A percentile compares a stretch with the other conserved stretches of the same genome.
phyloP scores from a whole-genome alignment of 2,329 filamentous ascomycete genomes.

The Botrytis byssoidea region DNA sequence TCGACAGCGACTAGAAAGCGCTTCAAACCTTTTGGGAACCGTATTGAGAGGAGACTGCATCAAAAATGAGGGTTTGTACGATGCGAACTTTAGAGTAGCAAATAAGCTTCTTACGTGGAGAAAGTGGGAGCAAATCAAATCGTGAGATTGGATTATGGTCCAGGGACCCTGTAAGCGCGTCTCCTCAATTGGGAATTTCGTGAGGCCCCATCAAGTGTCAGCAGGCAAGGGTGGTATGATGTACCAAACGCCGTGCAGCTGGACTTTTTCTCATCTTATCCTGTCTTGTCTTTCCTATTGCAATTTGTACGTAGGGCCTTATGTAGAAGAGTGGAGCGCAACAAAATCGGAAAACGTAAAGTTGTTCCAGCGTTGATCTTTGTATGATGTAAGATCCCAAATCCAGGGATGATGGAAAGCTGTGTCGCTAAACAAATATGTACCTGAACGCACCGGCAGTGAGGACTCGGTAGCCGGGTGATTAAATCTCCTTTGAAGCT shows the following conservation, averaged over 20 bases:
- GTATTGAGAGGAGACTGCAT: neutral
- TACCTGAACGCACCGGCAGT: neutral
- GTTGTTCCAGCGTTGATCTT: neutral
- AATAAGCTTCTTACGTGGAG: neutral
- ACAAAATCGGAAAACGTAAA: neutral
- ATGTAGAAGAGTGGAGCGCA: neutral
- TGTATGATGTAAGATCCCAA: neutral
- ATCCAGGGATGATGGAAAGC: neutral
- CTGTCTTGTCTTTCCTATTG: neutral
- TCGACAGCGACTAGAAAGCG: neutral
- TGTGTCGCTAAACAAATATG: neutral
- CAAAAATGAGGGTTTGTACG: neutral
- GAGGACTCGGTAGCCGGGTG: neutral
- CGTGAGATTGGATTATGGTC: neutral
- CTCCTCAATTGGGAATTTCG: neutral
- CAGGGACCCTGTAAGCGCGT: neutral
- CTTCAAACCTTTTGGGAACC: neutral
- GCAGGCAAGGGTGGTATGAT: conserved; percentile 20
- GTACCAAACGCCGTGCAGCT: conserved; percentile 16
- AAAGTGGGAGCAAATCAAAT: neutral
- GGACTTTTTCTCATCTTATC: neutral
- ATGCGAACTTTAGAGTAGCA: neutral
- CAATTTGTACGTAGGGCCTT: neutral
- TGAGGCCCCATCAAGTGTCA: conserved; percentile 14
- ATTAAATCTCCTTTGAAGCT: neutral